Conservation (phyloP, 1,284 basidiomycete genomes). For the Sanghuangporus baumii region DNA sequence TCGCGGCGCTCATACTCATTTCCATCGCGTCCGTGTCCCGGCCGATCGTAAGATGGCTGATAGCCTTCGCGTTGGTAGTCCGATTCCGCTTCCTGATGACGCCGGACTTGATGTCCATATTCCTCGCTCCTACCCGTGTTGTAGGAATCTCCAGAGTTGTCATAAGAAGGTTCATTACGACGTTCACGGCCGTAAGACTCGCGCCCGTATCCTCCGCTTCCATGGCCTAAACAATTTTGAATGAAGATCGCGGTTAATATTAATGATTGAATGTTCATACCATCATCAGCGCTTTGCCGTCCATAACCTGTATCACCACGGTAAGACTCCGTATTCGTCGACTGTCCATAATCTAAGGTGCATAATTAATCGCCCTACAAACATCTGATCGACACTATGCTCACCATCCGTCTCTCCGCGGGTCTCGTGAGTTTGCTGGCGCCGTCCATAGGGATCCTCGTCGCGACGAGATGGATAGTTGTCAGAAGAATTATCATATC, state of each 20-base stretch:
- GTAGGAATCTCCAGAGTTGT: not conserved
- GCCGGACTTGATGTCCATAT: not conserved
- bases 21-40: slow-evolving; percentile 4
- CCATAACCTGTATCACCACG: not conserved
- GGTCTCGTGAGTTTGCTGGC: not conserved
- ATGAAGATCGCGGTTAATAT: not conserved
- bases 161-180: not conserved
- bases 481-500: not conserved
- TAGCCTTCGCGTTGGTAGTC: slow-evolving; percentile 11
- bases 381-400: not conserved
- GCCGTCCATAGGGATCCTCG: not conserved
- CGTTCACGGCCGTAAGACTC: not conserved
- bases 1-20: slow-evolving; percentile 2
- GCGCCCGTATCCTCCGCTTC: not conserved
- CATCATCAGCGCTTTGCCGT: not conserved
- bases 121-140: not conserved
- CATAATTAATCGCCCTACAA: not conserved
- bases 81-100: not conserved
- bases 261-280: not conserved
- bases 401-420: not conserved
- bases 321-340: not conserved
- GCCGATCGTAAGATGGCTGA: slow-evolving; percentile 14
- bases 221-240: not conserved
- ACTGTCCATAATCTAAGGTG: not conserved
- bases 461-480: not conserved